These are phyloP conservation scores for Sphaerulina musiva DNA, from an alignment of 2,329 filamentous ascomycete genomes.

Conservation along the genomic window DNA sequence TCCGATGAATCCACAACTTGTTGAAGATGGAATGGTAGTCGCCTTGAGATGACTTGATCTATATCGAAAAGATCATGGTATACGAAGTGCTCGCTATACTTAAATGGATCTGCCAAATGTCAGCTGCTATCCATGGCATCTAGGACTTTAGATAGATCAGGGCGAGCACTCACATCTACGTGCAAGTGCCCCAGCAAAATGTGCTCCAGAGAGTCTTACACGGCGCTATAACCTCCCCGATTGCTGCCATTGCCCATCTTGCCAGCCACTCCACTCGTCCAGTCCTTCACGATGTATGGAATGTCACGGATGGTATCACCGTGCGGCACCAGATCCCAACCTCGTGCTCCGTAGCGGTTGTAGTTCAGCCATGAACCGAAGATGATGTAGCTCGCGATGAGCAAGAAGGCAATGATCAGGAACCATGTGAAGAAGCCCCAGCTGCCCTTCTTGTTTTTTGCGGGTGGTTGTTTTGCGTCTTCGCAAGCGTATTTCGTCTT, in stretches of 20 bases:
- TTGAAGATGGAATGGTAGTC: too few relatives aligned
- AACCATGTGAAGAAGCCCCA: slow-evolving; percentile 99
- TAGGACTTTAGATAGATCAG: not conserved
- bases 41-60: not conserved
- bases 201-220: slow-evolving; percentile 36
- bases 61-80: not conserved
- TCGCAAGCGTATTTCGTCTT: slow-evolving; percentile 82
- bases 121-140: not conserved
- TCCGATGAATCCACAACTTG: too few relatives aligned
- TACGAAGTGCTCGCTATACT: not conserved
- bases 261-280: slow-evolving; percentile 69
- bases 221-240: slow-evolving; percentile 89
- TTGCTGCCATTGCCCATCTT: slow-evolving; percentile 73
- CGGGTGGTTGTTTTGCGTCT: slow-evolving; percentile 41
- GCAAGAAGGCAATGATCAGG: slow-evolving; percentile 80
- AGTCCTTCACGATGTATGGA: slow-evolving; percentile 88
- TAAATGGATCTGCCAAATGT: not conserved
- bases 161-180: slow-evolving; percentile 3
- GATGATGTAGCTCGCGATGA: slow-evolving; percentile 82
- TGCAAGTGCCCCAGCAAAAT: slow-evolving; percentile 2
- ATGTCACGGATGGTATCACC: slow-evolving; percentile 86
- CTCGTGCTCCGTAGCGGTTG: slow-evolving; percentile 87
- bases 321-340: slow-evolving; percentile 91
- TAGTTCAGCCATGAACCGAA: slow-evolving; percentile 99
- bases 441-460: slow-evolving; percentile 46